Percentiles rank a stretch among this genome's conserved stretches.
These are phyloP conservation scores for Penicillium sp. DNA, from an alignment of 2,329 filamentous ascomycete species.

Conservation along the genomic window DNA sequence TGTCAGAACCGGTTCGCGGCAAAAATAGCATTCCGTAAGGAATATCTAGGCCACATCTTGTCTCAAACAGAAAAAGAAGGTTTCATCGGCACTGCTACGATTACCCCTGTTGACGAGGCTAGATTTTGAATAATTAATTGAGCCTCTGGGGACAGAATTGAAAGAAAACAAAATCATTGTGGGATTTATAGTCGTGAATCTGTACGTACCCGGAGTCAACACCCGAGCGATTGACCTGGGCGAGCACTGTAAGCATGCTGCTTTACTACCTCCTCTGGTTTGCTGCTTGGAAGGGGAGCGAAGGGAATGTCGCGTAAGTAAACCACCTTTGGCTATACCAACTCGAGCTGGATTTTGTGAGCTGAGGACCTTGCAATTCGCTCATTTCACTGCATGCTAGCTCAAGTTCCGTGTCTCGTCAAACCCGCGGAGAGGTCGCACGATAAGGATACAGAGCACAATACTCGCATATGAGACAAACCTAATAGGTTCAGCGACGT, in stretches of 20 bases:
- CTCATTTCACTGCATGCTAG: slow-evolving; percentile 8
- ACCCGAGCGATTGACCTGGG: not conserved
- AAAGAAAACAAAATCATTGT: no score
- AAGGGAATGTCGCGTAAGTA: not conserved
- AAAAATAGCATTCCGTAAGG: not conserved
- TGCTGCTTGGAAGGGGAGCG: not conserved
- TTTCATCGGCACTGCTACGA: not conserved
- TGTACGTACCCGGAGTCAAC: not conserved
- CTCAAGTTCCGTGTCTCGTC: slow-evolving; percentile 14
- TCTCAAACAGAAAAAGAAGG: not conserved
- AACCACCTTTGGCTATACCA: no score
- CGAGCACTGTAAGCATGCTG: slow-evolving; percentile 4
- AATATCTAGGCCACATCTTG: not conserved
- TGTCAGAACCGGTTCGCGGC: not conserved
- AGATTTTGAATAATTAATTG: no score
- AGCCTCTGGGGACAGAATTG: no score
- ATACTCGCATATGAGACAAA: slow-evolving; percentile 8
- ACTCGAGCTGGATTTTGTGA: not conserved
- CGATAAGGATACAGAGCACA: not conserved
- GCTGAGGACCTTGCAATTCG: not conserved
- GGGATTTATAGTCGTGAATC: not conserved
- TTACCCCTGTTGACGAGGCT: no score
- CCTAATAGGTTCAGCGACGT: not conserved
- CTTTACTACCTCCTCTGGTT: slow-evolving; percentile 6
- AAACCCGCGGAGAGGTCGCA: slow-evolving; percentile 11